Evolutionary conservation across 306 rosid genomes (phyloP).

Genomic region (Sophora flavescens): DNA sequence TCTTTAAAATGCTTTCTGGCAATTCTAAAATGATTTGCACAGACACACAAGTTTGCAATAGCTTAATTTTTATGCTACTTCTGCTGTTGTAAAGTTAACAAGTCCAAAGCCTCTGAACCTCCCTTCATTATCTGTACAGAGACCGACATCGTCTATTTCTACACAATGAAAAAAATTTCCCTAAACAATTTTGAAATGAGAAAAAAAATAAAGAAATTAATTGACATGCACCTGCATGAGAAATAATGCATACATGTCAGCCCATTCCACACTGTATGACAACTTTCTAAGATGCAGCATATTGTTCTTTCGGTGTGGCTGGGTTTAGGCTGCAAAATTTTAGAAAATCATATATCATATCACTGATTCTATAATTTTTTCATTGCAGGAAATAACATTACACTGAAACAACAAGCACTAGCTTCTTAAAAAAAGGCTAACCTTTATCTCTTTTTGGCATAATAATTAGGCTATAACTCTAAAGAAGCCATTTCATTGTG

Average conservation of each 20-base stretch:
- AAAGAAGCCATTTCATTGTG: constrained; percentile 55
- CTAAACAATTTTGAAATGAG: constrained; percentile 38
- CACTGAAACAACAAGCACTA: background rate
- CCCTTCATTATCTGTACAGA: constrained; percentile 54
- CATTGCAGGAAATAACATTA: background rate
- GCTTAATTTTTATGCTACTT: constrained; percentile 58
- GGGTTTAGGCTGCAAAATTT: constrained; percentile 55
- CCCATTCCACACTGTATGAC: constrained; percentile 48
- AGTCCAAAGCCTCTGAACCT: constrained; percentile 67
- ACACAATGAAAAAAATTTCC: constrained; percentile 65
- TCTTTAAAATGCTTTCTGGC: background rate
- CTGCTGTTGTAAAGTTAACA: constrained; percentile 62
- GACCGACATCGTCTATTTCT: constrained; percentile 56
- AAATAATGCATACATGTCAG: constrained; percentile 56
- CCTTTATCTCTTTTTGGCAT: constrained; percentile 19
- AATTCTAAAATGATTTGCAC: constrained; percentile 17
- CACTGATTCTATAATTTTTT: background rate
- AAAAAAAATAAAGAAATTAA: constrained; percentile 12
- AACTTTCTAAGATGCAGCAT: constrained; percentile 53
- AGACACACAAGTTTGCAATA: constrained; percentile 8
- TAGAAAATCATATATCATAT: background rate
- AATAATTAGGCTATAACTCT: constrained; percentile 41
- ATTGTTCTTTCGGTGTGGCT: constrained; percentile 48
- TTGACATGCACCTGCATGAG: background rate
- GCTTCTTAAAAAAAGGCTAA: constrained; percentile 27